phyloP scores from a whole-genome alignment of 352 stramenopile species.

The Globisporangium recalcitrans region DNA sequence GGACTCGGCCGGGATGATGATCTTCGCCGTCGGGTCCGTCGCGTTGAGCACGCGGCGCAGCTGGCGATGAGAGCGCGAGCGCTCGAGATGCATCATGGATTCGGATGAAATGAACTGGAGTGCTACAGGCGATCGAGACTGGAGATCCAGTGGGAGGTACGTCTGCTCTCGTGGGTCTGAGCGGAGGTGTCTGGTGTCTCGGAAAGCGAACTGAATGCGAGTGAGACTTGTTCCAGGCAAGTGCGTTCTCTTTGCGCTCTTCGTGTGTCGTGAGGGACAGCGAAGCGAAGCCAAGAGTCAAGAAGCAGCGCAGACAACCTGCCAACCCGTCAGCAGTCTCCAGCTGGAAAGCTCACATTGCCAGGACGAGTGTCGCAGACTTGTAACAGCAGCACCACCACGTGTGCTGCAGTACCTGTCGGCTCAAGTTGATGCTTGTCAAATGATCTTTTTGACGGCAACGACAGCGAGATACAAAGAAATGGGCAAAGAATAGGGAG shows the following conservation, averaged over 20 bases:
- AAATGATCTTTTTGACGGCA: too few relatives aligned
- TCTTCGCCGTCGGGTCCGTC: slow-evolving; percentile 13
- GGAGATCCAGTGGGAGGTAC: too few relatives aligned
- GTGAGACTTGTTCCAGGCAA: background rate
- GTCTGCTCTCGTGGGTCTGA: background rate
- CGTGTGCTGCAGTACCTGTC: background rate
- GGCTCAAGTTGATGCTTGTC: background rate
- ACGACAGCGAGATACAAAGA: too few relatives aligned
- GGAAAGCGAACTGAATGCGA: background rate
- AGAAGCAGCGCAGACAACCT: too few relatives aligned
- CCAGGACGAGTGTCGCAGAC: background rate
- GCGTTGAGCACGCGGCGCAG: slow-evolving; percentile 12
- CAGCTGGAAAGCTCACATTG: too few relatives aligned
- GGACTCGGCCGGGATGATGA: slow-evolving; percentile 15
- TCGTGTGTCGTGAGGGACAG: background rate
- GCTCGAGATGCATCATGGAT: background rate
- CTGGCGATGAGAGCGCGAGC: background rate
- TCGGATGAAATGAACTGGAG: too few relatives aligned
- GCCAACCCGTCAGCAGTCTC: too few relatives aligned
- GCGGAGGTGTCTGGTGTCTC: too few relatives aligned
- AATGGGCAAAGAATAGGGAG: too few relatives aligned
- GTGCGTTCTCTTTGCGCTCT: too few relatives aligned
- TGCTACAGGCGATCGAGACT: too few relatives aligned
- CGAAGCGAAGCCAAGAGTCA: background rate
- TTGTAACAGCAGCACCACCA: background rate